These are phyloP conservation scores for Emiliania huxleyi DNA, from an alignment of 78 protist species.

Conservation along the genomic window DNA sequence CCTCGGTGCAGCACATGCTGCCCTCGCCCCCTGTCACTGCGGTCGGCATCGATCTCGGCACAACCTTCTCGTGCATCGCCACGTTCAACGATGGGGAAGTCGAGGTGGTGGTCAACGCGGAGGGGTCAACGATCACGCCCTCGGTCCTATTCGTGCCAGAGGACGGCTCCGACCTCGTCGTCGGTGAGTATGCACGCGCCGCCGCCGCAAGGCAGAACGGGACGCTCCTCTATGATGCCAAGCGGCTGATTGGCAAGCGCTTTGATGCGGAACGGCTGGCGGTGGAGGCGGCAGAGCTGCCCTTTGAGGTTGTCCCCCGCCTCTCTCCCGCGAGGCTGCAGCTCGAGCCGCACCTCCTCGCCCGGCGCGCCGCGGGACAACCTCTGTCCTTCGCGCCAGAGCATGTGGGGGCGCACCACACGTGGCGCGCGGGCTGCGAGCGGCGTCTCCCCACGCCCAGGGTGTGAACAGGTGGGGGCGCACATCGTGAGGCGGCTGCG, in stretches of 20 bases:
- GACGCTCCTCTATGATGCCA: conserved; percentile 14
- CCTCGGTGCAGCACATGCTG: neutral
- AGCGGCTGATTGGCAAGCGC: conserved; percentile 13
- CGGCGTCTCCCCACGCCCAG: too few species aligned
- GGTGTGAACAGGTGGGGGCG: conserved; percentile 16
- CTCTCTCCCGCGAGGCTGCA: neutral
- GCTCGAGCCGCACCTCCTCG: neutral
- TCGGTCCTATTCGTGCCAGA: neutral
- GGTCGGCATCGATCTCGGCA: conserved; percentile 53
- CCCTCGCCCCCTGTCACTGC: neutral
- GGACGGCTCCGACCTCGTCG: neutral
- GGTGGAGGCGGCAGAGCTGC: neutral
- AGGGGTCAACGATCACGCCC: conserved; percentile 13
- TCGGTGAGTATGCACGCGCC: neutral
- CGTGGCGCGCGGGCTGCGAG: too few species aligned
- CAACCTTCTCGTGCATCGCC: conserved; percentile 32
- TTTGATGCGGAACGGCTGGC: neutral
- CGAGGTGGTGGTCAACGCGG: neutral
- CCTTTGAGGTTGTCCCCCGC: neutral
- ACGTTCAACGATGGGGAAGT: conserved; percentile 8
- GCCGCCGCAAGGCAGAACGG: neutral
- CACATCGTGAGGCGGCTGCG: neutral
- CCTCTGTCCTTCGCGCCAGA: neutral
- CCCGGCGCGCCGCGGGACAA: neutral
- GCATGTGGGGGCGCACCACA: conserved; percentile 8